These are phyloP conservation scores for Paramyrothecium sp. DNA, from an alignment of 2,329 filamentous ascomycete genomes.

Conservation along the genomic window DNA sequence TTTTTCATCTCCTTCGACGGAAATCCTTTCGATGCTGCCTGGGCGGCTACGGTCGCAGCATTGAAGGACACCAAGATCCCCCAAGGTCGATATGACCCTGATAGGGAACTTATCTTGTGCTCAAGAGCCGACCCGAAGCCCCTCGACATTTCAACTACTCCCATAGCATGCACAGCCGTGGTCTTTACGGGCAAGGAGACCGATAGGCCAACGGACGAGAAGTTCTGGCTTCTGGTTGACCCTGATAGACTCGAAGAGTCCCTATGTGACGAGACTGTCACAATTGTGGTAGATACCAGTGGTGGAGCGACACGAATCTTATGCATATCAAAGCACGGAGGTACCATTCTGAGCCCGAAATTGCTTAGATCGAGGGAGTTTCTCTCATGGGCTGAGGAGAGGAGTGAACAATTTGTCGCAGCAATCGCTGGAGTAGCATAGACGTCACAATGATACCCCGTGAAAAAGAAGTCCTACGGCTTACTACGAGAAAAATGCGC, in stretches of 20 bases:
- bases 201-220: slow-evolving; percentile 40
- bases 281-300: slow-evolving; percentile 70
- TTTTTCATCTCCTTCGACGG: slow-evolving; percentile 92
- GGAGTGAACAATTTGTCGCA: slow-evolving; percentile 33
- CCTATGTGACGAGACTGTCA: slow-evolving; percentile 80
- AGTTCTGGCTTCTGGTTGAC: slow-evolving; percentile 79
- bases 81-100: slow-evolving; percentile 77
- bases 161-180: slow-evolving; percentile 74
- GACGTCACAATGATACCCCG: slow-evolving; percentile 21
- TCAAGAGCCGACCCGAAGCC: slow-evolving; percentile 53
- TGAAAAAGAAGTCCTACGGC: background rate
- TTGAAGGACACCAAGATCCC: slow-evolving; percentile 77
- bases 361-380: slow-evolving; percentile 65
- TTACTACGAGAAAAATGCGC: background rate
- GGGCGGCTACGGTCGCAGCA: slow-evolving; percentile 80
- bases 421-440: slow-evolving; percentile 27
- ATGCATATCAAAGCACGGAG: slow-evolving; percentile 81
- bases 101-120: slow-evolving; percentile 78
- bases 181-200: slow-evolving; percentile 70
- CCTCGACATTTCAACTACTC: slow-evolving; percentile 63
- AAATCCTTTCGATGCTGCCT: slow-evolving; percentile 88
- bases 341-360: slow-evolving; percentile 64
- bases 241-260: slow-evolving; percentile 88
- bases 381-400: slow-evolving; percentile 27
- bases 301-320: slow-evolving; percentile 57